These are phyloP conservation scores for Backusella morwellensis DNA, from an alignment of 192 early-diverging fungal species.

Conservation along the genomic window DNA sequence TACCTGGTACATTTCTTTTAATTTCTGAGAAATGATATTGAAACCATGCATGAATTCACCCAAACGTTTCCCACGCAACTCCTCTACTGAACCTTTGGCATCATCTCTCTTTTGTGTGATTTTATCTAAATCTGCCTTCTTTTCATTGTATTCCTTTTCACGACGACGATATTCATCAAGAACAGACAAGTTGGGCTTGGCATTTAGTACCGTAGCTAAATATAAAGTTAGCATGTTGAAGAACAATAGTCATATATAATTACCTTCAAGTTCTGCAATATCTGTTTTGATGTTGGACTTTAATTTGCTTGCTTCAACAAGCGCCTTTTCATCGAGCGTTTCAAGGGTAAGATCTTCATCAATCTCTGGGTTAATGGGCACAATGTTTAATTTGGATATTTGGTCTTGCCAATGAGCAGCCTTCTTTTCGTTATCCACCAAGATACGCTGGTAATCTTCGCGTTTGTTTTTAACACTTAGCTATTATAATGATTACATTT, in stretches of 20 bases:
- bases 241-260: neutral
- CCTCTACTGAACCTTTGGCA: constrained; percentile 73
- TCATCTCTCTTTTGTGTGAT: constrained; percentile 72
- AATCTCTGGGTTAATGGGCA: constrained; percentile 44
- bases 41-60: constrained; percentile 97
- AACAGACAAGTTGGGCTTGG: constrained; percentile 84
- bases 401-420: constrained; percentile 53
- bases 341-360: constrained; percentile 49
- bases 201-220: constrained; percentile 37
- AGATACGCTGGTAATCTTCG: constrained; percentile 61
- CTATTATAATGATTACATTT: constrained; percentile 9
- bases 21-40: constrained; percentile 84
- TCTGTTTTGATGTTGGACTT: constrained; percentile 63
- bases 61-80: constrained; percentile 72
- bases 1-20: constrained; percentile 99
- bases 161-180: constrained; percentile 85
- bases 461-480: constrained; percentile 59
- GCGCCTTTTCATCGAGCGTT: constrained; percentile 57
- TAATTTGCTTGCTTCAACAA: constrained; percentile 55
- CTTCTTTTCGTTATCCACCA: constrained; percentile 58
- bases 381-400: constrained; percentile 49
- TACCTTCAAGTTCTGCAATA: constrained; percentile 72
- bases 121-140: constrained; percentile 72
- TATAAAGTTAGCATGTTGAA: neutral
- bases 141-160: constrained; percentile 67